Conservation (phyloP, 2,329 filamentous ascomycete genomes). For the Aspergillus carbonarius region DNA sequence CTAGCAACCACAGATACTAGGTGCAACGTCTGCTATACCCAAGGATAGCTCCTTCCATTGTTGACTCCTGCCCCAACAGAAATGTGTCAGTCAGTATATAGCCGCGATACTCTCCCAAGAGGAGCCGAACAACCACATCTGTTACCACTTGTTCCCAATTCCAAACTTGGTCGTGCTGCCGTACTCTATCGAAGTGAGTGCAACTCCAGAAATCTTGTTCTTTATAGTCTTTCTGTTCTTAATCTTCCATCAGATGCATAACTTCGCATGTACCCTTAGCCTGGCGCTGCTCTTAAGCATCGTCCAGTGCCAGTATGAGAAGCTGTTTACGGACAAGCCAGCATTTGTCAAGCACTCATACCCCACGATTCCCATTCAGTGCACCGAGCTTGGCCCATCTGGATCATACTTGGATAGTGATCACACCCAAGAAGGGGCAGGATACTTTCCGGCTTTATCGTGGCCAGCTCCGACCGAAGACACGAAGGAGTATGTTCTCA, state of each 20-base stretch:
- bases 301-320: slow-evolving; percentile 20
- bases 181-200: too few relatives aligned
- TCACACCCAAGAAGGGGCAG: slow-evolving; percentile 22
- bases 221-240: background rate
- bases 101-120: too few relatives aligned
- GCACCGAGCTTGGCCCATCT: slow-evolving; percentile 19
- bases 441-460: slow-evolving; percentile 42
- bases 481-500: slow-evolving; percentile 49
- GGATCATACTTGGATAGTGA: slow-evolving; percentile 14
- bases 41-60: too few relatives aligned
- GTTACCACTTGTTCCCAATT: too few relatives aligned
- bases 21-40: too few relatives aligned
- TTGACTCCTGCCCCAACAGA: too few relatives aligned
- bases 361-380: slow-evolving; percentile 23
- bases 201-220: too few relatives aligned
- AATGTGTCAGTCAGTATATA: too few relatives aligned
- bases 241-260: slow-evolving; percentile 16
- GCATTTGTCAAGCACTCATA: slow-evolving; percentile 21
- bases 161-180: too few relatives aligned
- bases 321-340: slow-evolving; percentile 28
- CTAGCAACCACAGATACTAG: too few relatives aligned
- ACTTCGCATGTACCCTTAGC: slow-evolving; percentile 19
- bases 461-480: slow-evolving; percentile 40
- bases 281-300: slow-evolving; percentile 17
- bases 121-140: too few relatives aligned